Evolutionary conservation across 371 early-diverging fungal genomes (phyloP).

Genomic region (Coemansia sp.): DNA sequence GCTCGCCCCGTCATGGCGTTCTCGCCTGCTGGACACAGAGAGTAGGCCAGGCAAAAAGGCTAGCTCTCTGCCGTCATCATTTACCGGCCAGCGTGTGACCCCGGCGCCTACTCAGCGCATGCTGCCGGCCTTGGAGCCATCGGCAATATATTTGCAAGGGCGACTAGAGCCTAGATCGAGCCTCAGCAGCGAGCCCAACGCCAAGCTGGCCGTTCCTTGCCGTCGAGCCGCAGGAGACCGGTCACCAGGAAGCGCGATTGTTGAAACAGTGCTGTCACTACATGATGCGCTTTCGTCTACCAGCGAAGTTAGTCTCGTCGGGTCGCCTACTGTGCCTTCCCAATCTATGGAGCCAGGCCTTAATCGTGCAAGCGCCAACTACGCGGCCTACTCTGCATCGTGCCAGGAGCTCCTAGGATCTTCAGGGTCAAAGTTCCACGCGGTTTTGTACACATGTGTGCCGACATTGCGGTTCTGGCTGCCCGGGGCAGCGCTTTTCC

Average conservation of each 20-base stretch:
- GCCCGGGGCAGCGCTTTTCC: constrained; percentile 12
- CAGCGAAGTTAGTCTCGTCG: background rate
- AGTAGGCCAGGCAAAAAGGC: background rate
- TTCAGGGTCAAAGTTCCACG: background rate
- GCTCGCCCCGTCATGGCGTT: background rate
- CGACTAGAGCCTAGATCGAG: background rate
- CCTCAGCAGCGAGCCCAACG: background rate
- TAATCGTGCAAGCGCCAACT: background rate
- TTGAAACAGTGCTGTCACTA: background rate
- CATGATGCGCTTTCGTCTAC: no score
- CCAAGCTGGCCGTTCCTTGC: background rate
- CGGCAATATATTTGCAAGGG: background rate
- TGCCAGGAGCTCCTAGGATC: constrained; percentile 3
- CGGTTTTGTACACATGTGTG: constrained; percentile 16
- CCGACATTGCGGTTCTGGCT: constrained; percentile 45
- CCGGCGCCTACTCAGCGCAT: background rate
- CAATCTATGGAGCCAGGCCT: background rate
- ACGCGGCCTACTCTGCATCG: background rate
- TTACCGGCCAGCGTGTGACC: background rate
- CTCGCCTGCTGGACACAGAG: background rate
- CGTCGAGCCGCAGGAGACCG: background rate
- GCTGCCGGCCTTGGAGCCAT: background rate
- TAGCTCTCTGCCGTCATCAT: constrained; percentile 1
- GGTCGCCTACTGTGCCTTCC: background rate
- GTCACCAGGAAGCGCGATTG: background rate